phyloP scores from a whole-genome alignment of 257 asterid genomes.

The Solanum infundibuliforme region DNA sequence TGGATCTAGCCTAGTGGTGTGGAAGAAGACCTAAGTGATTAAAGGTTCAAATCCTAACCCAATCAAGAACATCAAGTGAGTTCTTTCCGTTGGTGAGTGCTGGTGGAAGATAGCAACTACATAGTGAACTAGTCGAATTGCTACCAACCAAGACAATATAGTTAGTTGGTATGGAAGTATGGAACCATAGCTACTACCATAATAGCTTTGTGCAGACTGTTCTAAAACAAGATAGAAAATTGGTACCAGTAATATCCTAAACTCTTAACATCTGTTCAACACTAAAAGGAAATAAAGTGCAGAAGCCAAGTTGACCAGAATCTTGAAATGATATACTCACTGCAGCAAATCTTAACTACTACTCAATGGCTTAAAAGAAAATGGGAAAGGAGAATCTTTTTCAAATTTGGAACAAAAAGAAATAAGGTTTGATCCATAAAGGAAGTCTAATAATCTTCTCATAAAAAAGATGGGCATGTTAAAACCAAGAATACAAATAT shows the following conservation, averaged over 20 bases:
- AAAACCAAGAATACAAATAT: not conserved
- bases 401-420: not conserved
- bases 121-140: not conserved
- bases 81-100: not conserved
- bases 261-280: not conserved
- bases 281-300: not conserved
- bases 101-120: not conserved
- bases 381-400: not conserved
- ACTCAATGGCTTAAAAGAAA: not conserved
- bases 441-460: not conserved
- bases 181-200: not conserved
- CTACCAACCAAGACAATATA: not conserved
- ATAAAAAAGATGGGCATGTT: not conserved
- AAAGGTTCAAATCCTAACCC: no score
- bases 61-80: not conserved
- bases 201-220: not conserved
- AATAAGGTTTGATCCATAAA: not conserved
- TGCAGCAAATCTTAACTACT: not conserved
- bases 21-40: not conserved
- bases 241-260: not conserved
- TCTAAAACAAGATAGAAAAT: not conserved
- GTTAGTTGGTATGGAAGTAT: not conserved
- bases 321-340: not conserved
- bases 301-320: not conserved
- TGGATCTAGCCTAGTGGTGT: no score